phyloP scores from a whole-genome alignment of 2,329 filamentous ascomycete genomes.

The Colletotrichum ledebouriae region DNA sequence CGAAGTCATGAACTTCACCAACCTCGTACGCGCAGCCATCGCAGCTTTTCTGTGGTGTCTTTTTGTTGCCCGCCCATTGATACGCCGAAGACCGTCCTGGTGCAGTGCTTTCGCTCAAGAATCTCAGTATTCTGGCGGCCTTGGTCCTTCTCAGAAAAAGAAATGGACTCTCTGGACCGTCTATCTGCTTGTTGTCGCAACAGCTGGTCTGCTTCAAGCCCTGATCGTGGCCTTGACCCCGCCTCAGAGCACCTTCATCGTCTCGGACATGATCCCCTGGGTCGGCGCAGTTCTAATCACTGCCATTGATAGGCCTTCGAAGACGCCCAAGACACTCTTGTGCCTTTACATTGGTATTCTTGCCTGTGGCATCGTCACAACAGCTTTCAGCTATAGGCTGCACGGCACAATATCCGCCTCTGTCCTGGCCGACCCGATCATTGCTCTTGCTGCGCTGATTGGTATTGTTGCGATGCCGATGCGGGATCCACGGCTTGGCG shows the following conservation, averaged over 20 bases:
- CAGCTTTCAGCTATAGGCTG: constrained; percentile 45
- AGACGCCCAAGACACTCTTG: constrained; percentile 57
- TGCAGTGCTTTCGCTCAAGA: constrained; percentile 60
- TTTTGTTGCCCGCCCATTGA: constrained; percentile 45
- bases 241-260: constrained; percentile 46
- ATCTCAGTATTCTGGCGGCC: constrained; percentile 42
- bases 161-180: constrained; percentile 57
- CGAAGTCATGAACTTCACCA: constrained; percentile 21
- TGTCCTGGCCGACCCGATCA: constrained; percentile 44
- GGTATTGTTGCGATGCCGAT: constrained; percentile 75
- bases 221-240: constrained; percentile 49
- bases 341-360: constrained; percentile 54
- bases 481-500: constrained; percentile 68
- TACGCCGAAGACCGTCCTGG: constrained; percentile 55
- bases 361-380: constrained; percentile 49
- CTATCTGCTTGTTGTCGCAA: constrained; percentile 50
- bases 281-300: constrained; percentile 53
- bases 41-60: constrained; percentile 50
- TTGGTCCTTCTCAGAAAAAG: constrained; percentile 42
- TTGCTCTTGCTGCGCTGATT: constrained; percentile 48
- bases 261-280: constrained; percentile 58
- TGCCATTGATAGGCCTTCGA: constrained; percentile 54
- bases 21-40: constrained; percentile 49
- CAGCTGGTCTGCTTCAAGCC: constrained; percentile 53
- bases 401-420: constrained; percentile 45